These are phyloP conservation scores for Pseudisothecium myosuroides DNA, from an alignment of 225 moss, liverwort and hornwort species.

Conservation along the genomic window DNA sequence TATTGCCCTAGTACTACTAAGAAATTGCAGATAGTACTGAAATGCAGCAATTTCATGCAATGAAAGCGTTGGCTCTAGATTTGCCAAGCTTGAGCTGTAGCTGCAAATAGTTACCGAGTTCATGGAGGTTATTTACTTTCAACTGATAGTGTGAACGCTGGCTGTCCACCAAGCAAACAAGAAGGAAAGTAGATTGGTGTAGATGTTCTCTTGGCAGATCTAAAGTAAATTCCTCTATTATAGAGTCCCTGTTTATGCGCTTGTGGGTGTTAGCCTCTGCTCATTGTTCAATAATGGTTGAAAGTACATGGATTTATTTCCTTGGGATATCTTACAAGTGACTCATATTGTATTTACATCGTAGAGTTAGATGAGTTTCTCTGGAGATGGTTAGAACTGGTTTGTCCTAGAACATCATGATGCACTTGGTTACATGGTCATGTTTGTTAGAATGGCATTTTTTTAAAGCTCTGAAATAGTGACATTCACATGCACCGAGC, in stretches of 20 bases:
- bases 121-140: neutral
- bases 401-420: neutral
- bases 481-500: neutral
- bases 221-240: neutral
- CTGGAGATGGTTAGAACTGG: neutral
- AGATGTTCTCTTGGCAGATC: neutral
- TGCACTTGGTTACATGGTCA: neutral
- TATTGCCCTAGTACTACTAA: neutral
- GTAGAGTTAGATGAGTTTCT: neutral
- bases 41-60: constrained; percentile 1
- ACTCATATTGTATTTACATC: neutral
- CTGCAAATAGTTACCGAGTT: neutral
- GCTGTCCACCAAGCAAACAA: neutral
- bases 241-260: neutral
- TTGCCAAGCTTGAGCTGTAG: constrained; percentile 15
- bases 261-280: neutral
- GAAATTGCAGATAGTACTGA: neutral
- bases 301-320: neutral
- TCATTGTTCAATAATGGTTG: neutral
- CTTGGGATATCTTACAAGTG: neutral
- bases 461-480: neutral
- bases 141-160: neutral
- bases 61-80: constrained; percentile 7
- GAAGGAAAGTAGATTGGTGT: neutral
- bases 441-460: neutral